Percentiles rank a stretch among this genome's conserved stretches.
phyloP scores from a whole-genome alignment of 768 basidiomycete genomes.

The Tylopilus plumbeoviolaceoides region DNA sequence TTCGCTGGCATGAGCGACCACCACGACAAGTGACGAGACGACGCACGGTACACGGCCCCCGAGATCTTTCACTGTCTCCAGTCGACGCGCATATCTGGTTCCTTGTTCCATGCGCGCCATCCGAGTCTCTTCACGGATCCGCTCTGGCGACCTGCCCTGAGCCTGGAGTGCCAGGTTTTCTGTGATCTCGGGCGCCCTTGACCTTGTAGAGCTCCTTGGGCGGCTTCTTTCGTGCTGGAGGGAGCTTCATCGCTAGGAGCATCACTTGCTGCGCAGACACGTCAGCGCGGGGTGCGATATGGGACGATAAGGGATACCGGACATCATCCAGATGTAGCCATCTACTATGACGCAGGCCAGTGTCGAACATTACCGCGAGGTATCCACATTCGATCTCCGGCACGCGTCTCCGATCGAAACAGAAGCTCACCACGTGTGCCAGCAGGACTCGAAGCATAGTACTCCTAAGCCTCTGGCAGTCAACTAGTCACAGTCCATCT shows the following conservation, averaged over 20 bases:
- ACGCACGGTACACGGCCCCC: constrained; percentile 78
- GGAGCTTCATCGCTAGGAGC: constrained; percentile 60
- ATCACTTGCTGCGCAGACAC: too few species aligned
- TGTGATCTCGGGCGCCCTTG: constrained; percentile 54
- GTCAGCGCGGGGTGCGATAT: too few species aligned
- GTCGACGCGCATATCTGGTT: constrained; percentile 41
- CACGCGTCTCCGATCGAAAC: too few species aligned
- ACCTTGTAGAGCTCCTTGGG: constrained; percentile 35
- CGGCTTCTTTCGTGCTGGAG: constrained; percentile 56
- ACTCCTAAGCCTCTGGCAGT: too few species aligned
- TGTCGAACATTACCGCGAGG: too few species aligned
- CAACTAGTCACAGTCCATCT: too few species aligned
- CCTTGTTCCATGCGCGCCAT: constrained; percentile 79
- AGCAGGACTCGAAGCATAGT: too few species aligned
- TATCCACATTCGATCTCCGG: too few species aligned
- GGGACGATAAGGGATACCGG: too few species aligned
- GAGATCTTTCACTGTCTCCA: constrained; percentile 73
- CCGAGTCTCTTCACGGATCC: constrained; percentile 73
- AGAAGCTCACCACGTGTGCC: too few species aligned
- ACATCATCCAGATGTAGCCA: too few species aligned
- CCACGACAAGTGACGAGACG: neutral
- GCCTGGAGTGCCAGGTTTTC: constrained; percentile 55
- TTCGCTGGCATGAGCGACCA: constrained; percentile 24
- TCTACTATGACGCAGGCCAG: too few species aligned
- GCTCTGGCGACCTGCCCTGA: constrained; percentile 62